Evolutionary conservation across 306 rosid genomes (phyloP), one percentile per base, ranked within the genome.

Genomic region (Lathyrus tuberosus): DNA sequence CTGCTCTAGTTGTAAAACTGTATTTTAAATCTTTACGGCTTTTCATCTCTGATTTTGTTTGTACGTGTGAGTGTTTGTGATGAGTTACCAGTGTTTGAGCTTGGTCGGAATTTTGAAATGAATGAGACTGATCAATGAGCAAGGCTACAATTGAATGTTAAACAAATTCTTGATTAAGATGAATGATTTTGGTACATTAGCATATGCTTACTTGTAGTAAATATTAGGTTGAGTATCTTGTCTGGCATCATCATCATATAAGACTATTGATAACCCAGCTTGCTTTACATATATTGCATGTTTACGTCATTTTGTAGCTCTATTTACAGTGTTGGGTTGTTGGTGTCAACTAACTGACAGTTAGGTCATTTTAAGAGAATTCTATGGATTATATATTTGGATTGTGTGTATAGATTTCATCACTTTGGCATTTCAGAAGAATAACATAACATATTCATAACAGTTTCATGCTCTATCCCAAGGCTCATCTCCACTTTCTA

Each of bases 1-100:
- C 62, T 44, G 52, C 37, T 63, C 52, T 22, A 62, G 67, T 38
- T 62, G 17, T 30, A 38, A 38, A 11, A 26, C 17, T 20, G 30
- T 65, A n/a, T 65, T 46, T 58, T 15, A 65, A 43, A 65, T 65
- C 71, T 57, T 46, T 44, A 28, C 58, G 12, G 69, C 16, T 65
- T 10, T 66, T 47, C 71, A 16, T 16, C 12, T 11, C 46, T 48
- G 59, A n/a, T 42, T 48, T 42, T n/a, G n/a, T n/a, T 20, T 14
- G 12, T n/a, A n/a, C n/a, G n/a, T n/a, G n/a, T n/a, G 51, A 12
- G 69, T 63, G 52, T 13, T 51, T 60, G 37, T 16, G 67, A 14
- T 48, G 60, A 59, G 42, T 24, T 46, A 37, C 31, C 3, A 58
- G 61, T 33, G 16, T 64, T 30, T 65, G 57, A 44, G 67, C 18